Evolutionary conservation across 257 asterid genomes (phyloP).

Genomic region (Solanum etuberosum): DNA sequence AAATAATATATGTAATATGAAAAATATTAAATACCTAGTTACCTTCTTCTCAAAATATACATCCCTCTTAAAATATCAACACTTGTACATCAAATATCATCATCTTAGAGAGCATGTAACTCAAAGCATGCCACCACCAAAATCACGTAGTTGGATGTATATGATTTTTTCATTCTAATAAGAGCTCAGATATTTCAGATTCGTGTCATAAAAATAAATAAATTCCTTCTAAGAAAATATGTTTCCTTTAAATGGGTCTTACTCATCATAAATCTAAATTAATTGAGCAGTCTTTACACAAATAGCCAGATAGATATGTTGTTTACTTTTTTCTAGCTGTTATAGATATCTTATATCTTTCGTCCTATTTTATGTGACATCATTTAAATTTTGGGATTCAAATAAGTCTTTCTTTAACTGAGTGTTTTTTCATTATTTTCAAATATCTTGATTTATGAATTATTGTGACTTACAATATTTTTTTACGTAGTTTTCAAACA

Average conservation of each 20-base stretch:
- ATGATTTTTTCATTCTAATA: not conserved
- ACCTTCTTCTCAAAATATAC: not conserved
- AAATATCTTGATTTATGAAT: not conserved
- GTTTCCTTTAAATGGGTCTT: not conserved
- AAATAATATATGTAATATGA: no score
- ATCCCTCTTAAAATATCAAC: not conserved
- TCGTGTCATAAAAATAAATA: not conserved
- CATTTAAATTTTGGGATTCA: no score
- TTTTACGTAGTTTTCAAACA: not conserved
- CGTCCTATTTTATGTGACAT: not conserved
- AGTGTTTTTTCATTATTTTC: no score
- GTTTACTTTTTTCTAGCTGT: no score
- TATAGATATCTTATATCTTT: no score
- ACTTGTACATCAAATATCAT: not conserved
- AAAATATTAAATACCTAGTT: not conserved
- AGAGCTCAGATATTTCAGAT: not conserved
- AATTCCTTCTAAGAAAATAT: fast-evolving
- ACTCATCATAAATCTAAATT: not conserved
- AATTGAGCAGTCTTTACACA: not conserved
- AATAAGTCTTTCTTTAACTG: not conserved
- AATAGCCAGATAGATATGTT: no score
- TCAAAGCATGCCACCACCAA: not conserved
- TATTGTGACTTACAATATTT: no score
- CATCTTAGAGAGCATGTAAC: not conserved
- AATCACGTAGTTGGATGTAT: not conserved